These are phyloP conservation scores for Coemansia sp. DNA, from an alignment of 192 early-diverging fungal species.

Conservation along the genomic window DNA sequence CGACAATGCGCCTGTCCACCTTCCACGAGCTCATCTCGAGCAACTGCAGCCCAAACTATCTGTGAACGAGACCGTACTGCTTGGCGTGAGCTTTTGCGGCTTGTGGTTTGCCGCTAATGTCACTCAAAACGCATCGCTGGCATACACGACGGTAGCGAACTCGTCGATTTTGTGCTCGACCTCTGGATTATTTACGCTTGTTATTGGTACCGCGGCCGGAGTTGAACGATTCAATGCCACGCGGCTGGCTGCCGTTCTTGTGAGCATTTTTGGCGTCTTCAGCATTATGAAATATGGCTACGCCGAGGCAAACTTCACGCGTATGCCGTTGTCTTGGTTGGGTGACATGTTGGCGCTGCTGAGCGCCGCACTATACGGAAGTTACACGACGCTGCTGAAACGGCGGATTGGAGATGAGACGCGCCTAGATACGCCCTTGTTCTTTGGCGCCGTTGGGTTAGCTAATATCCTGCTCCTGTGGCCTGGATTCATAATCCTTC, in stretches of 20 bases:
- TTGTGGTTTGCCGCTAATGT: slow-evolving; percentile 85
- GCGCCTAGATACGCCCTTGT: slow-evolving; percentile 70
- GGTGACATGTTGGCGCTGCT: slow-evolving; percentile 73
- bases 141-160: slow-evolving; percentile 75
- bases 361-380: slow-evolving; percentile 78
- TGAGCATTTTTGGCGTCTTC: slow-evolving; percentile 68
- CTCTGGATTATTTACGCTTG: slow-evolving; percentile 75
- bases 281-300: slow-evolving; percentile 55
- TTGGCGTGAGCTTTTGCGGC: slow-evolving; percentile 70
- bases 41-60: slow-evolving; percentile 19
- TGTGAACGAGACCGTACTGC: slow-evolving; percentile 58
- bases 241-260: slow-evolving; percentile 63
- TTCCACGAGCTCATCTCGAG: not conserved
- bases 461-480: slow-evolving; percentile 70
- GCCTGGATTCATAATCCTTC: slow-evolving; percentile 67
- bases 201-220: slow-evolving; percentile 61
- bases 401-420: slow-evolving; percentile 68
- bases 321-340: slow-evolving; percentile 48
- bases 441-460: slow-evolving; percentile 80
- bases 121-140: slow-evolving; percentile 71
- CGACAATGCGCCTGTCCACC: not conserved
- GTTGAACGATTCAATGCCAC: slow-evolving; percentile 63
- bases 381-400: slow-evolving; percentile 76
- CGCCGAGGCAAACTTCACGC: not conserved
- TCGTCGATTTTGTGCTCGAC: slow-evolving; percentile 76